Conservation (phyloP, 2,329 filamentous ascomycete genomes). For the Fusarium sp. region DNA sequence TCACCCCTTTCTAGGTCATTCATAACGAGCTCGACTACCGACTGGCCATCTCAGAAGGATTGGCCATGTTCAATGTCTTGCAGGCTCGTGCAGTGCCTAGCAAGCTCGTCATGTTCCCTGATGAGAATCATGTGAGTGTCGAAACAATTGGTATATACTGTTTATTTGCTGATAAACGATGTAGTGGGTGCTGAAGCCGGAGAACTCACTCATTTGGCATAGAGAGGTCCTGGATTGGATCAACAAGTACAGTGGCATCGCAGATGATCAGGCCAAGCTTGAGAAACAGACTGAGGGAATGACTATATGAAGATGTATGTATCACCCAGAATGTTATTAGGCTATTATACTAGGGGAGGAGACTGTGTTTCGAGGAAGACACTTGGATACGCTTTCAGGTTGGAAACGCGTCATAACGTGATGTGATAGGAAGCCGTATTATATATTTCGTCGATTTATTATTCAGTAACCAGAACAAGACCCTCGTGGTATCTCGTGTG, state of each 20-base stretch:
- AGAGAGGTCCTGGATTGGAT: conserved; percentile 83
- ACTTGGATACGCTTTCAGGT: neutral
- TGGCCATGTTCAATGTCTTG: conserved; percentile 85
- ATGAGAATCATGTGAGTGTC: conserved; percentile 65
- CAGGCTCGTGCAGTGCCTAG: conserved; percentile 79
- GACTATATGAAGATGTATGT: conserved; percentile 8
- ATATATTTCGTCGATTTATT: neutral
- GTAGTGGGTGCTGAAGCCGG: conserved; percentile 85
- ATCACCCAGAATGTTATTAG: neutral
- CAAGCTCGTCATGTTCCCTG: conserved; percentile 81
- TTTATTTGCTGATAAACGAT: neutral
- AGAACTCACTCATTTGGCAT: conserved; percentile 93
- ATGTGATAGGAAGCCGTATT: neutral
- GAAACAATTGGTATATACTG: neutral
- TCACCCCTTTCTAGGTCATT: conserved; percentile 58
- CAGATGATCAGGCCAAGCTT: conserved; percentile 31
- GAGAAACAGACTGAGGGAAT: conserved; percentile 32
- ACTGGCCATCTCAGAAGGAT: conserved; percentile 82
- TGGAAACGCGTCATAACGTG: neutral
- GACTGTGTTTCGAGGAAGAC: neutral
- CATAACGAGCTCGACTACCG: conserved; percentile 92
- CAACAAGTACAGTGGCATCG: conserved; percentile 65
- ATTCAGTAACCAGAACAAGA: neutral
- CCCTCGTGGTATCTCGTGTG: neutral
- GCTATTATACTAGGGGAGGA: neutral